Base-by-base conservation (phyloP, 1,139 yeast species). In the Kodamaea sp. region DNA sequence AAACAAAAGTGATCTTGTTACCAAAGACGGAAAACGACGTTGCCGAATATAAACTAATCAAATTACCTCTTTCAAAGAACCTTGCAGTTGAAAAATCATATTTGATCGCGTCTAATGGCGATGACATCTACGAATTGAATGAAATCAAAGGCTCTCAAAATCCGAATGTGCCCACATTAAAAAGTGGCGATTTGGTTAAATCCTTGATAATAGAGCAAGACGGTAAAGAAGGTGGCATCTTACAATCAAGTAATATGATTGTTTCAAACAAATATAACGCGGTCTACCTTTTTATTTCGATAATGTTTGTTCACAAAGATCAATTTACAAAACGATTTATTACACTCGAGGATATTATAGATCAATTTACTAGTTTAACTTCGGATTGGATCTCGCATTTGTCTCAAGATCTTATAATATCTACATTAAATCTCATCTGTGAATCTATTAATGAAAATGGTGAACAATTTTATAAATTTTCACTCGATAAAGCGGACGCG, bases 261-360 rank as follows among this genome's bases (percentile, higher is more conserved):
- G 59, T 74, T 2, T 60, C 75, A 2, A 64, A 77, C 4, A 62
- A 57, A 35, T 76, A 67, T 54, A 72, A 75, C 44, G 39, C 70
- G 4, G 54, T 58, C 1, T 79, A 68, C 52, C 52, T 69, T 8
- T 48, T 79, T 39, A 54, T 78, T 8, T 48, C 66, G 3, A 60
- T 65, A 37, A 65, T 78, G 50, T 49, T 57, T 28, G 22, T 39
- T 7, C 44, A 48, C 8, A 47, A 61, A 9, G 62, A 62, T n/a
- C 56, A 57, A 11, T 53, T 56, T 29, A 46, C 49, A 26, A 51
- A 58, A 15, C 59, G 79, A 27, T 70, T 64, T 46, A 62, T 73
- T 24, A 62, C 76, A 0, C 48, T 65, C 10, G 81, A 78, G 28
- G 83, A 79, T 48, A 49, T 78, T 4, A 48, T 65, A 11, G 85